A percentile compares a stretch with the other conserved stretches of the same genome.
Conservation (phyloP, 345 rosid genomes). For the Citrus mangshanensis region DNA sequence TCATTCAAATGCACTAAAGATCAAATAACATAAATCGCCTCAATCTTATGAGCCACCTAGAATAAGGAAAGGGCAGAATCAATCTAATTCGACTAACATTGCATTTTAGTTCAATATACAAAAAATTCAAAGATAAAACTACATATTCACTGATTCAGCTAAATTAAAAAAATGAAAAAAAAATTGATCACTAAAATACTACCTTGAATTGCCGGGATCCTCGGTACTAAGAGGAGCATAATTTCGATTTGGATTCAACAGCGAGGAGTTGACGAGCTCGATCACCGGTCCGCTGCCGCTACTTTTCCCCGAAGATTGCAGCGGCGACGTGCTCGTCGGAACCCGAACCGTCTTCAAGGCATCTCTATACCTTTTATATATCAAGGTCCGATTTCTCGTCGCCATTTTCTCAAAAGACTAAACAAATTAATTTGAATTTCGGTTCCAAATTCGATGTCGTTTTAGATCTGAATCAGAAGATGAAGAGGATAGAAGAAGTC, state of each 20-base stretch:
- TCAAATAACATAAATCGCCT: not conserved
- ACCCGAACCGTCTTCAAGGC: conserved; percentile 85
- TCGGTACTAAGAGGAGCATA: conserved; percentile 88
- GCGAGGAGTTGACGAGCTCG: conserved; percentile 82
- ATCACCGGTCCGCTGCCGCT: conserved; percentile 64
- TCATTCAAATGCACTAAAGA: not conserved
- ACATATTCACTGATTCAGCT: not conserved
- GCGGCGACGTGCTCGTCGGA: conserved; percentile 43
- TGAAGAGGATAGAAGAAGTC: not conserved
- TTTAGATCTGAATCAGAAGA: conserved; percentile 28
- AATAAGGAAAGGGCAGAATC: not conserved
- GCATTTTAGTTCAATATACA: not conserved
- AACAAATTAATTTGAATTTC: conserved; percentile 7
- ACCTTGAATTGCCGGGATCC: conserved; percentile 89
- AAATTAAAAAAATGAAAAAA: not conserved
- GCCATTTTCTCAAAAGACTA: conserved; percentile 50
- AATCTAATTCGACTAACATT: not conserved
- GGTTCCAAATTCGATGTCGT: conserved; percentile 9
- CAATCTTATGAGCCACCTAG: too few species aligned
- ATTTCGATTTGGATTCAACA: conserved; percentile 56
- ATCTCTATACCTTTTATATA: conserved; percentile 75
- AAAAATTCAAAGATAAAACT: not conserved
- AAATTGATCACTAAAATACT: not conserved
- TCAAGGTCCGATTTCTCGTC: conserved; percentile 71
- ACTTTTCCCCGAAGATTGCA: conserved; percentile 22